Evolutionary conservation across 495 filamentous ascomycete genomes (phyloP), one percentile per base, ranked within the genome.

Genomic region (Xylaria curta): DNA sequence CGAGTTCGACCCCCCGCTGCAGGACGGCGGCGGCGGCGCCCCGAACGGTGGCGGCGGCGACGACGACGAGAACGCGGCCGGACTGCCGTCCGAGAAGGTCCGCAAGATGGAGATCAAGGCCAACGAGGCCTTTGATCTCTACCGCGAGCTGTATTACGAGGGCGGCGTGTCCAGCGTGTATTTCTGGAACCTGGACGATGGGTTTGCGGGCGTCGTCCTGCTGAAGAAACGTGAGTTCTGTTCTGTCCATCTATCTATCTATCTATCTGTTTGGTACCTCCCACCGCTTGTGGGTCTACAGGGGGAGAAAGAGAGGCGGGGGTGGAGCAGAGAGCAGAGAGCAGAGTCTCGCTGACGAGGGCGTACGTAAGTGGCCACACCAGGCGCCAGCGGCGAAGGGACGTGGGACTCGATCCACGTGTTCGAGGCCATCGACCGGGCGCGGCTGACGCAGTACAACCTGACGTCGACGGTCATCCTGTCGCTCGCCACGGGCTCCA

Each of bases 391-490:
- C 81, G 91, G 87, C 78, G 88, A 92, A 49, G 95, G 96, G 59
- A 90, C 91, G 70, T 99, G 96, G 96, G 97, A 99, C 81, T 96
- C 93, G 75, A 98, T 99, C 81, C 96, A 99, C 84, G 96, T 99
- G 69, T 97, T 99, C 82, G 96, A 99, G 78, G 93, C 94, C 46
- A 92, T 90, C 75, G 95, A 98, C 81, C 91, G 94, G 72, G 93
- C 91, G 54, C 93, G 96, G 73, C 92, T 89, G 76, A 92, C 93
- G 71, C 95, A 97, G 81, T 99, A 99, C 88, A 97, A 97, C 81
- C 91, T 99, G 66, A 99, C 96, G 3, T 95, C 92, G 76, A 99
- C 96, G 40, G 95, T 99, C 42, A 98, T 99, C 71, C 85, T 99
- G 49, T 92, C 94, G 72, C 85, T 99, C 26, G 89, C 93, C 38